Base-by-base conservation (phyloP, 1,284 basidiomycete genomes). In the Caloboletus firmus region DNA sequence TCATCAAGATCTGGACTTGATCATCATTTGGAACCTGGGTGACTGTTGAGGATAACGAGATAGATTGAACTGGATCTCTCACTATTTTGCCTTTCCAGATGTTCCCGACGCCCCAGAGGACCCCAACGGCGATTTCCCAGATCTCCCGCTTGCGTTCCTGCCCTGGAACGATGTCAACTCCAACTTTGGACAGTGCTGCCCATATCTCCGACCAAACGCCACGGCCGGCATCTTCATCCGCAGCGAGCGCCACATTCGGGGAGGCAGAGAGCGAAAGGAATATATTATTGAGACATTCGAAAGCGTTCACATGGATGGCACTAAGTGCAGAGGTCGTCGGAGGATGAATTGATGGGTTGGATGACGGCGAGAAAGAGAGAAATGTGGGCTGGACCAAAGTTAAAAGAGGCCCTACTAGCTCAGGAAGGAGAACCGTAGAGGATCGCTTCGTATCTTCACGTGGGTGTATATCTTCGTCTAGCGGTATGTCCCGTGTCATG, bases 251-350 rank as follows among this genome's bases (percentile, higher is more conserved):
- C 26, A 74, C 59, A 51, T 71, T 76, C 11, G 75, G 72, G 4
- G 74, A 70, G 0, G 80, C 69, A 5, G 85, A 79, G 22, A 91
- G 77, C 2, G 91, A 87, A 46, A 96, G 77, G 63, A 95, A 88
- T 15, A 95, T 79, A 70, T 98, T 97, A 69, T 93, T 95, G 52
- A 97, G 79, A 62, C 93, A 94, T 70, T 96, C 93, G 46, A 95
- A 78, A 8, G 93, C 91, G 56, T 87, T 80, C 47, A 93, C 78
- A 67, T 96, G 93, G 43, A 96, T 83, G 1, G 86, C 82, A 56
- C 87, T 82, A 36, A 96, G 80, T 8, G 79, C 86, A 11, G 92
- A 91, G 0, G 93, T 95, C 13, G 87, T 93, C 2, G 92, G 93
- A 41, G 91, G 90, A 67, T 95, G 91, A 15, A 79, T 74, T 0